These are phyloP conservation scores for Sphaerulina musiva DNA, from an alignment of 2,329 filamentous ascomycete species.

Conservation along the genomic window DNA sequence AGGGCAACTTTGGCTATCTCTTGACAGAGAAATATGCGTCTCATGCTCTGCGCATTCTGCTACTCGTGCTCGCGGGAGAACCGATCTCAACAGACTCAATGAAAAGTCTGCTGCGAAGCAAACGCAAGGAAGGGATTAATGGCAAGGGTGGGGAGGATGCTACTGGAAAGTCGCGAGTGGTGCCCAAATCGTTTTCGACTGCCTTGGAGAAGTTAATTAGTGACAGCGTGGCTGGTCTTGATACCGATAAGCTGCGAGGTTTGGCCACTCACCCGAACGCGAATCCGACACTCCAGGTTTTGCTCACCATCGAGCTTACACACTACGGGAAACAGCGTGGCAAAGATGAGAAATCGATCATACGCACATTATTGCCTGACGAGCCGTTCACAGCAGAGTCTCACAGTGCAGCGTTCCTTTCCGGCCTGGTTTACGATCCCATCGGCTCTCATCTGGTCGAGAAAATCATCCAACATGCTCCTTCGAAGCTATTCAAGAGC, in stretches of 20 bases:
- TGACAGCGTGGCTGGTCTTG: constrained; percentile 67
- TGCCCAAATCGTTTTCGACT: constrained; percentile 71
- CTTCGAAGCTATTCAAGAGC: constrained; percentile 84
- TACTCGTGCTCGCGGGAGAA: constrained; percentile 78
- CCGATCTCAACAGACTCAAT: constrained; percentile 64
- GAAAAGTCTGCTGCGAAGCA: constrained; percentile 76
- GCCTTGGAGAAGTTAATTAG: constrained; percentile 76
- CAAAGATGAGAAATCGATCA: constrained; percentile 60
- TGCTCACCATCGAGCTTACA: constrained; percentile 78
- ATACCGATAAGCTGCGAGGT: constrained; percentile 71
- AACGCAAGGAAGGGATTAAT: constrained; percentile 78
- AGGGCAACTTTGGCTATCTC: constrained; percentile 73
- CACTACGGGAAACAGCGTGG: constrained; percentile 62
- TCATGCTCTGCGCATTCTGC: constrained; percentile 76
- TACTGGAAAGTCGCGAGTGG: constrained; percentile 40
- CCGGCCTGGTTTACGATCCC: constrained; percentile 78
- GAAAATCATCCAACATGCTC: constrained; percentile 70
- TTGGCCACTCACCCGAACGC: constrained; percentile 84
- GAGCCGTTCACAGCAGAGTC: constrained; percentile 66
- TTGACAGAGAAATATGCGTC: constrained; percentile 87
- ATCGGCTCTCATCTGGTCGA: constrained; percentile 88
- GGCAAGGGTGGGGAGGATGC: constrained; percentile 51
- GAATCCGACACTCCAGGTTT: constrained; percentile 84
- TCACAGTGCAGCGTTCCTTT: constrained; percentile 73
- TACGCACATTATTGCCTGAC: constrained; percentile 72